phyloP scores from a whole-genome alignment of 2,329 filamentous ascomycete species.

The Podosphaera fusca region DNA sequence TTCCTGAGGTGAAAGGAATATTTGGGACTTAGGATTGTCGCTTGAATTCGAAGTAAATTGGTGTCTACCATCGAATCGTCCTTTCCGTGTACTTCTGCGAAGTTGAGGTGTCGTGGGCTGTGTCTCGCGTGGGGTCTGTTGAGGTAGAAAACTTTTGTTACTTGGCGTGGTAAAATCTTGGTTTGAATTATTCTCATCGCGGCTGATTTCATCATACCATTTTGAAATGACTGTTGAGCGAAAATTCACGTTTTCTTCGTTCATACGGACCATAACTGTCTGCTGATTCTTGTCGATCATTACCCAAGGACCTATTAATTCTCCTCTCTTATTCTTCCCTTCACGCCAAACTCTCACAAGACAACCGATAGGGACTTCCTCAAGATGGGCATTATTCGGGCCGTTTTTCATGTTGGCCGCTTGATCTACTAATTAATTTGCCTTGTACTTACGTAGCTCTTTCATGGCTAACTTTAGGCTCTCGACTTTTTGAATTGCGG shows the following conservation, averaged over 20 bases:
- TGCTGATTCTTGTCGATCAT: not conserved
- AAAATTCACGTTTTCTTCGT: not conserved
- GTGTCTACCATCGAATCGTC: not conserved
- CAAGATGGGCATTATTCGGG: not conserved
- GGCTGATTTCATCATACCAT: not conserved
- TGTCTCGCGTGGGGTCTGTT: not conserved
- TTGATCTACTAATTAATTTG: not conserved
- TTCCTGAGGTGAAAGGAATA: too few relatives aligned
- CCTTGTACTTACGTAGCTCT: not conserved
- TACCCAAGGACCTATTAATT: not conserved
- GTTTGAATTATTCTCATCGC: not conserved
- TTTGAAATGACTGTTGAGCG: not conserved
- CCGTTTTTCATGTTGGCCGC: not conserved
- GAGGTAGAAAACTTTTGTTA: not conserved
- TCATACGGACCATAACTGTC: not conserved
- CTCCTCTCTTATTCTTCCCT: not conserved
- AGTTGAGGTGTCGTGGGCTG: not conserved
- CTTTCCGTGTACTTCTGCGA: not conserved
- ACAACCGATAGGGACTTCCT: not conserved
- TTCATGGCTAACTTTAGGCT: not conserved
- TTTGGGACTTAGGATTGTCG: too few relatives aligned
- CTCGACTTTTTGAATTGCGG: not conserved
- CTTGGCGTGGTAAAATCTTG: not conserved
- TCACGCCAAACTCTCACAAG: not conserved
- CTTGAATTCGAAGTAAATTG: not conserved